These are phyloP conservation scores for Fallopia convolvulus DNA, from an alignment of 148 eudicot genomes.

Conservation along the genomic window DNA sequence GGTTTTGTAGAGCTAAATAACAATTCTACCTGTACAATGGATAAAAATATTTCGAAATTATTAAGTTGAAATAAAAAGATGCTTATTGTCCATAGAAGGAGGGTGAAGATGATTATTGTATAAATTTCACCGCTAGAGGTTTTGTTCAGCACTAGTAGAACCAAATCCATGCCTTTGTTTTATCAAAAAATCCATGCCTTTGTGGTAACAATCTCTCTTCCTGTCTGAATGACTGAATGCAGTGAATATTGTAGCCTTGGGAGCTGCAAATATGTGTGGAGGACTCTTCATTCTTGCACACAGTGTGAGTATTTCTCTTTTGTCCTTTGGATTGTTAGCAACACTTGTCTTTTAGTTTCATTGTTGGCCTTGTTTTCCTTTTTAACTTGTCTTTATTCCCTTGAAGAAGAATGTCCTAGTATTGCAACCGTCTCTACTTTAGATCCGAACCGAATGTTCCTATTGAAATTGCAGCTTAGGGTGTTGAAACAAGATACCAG, in stretches of 20 bases:
- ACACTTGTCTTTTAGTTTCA: neutral
- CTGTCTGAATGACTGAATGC: slow-evolving; percentile 23
- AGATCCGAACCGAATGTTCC: neutral
- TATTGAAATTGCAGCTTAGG: slow-evolving; percentile 39
- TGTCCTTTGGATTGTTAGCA: neutral
- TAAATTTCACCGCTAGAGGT: too few species aligned
- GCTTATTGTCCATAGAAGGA: neutral
- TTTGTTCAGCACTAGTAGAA: neutral
- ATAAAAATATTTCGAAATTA: neutral
- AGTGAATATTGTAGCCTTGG: slow-evolving; percentile 76
- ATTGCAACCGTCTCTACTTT: too few species aligned
- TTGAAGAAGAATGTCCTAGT: too few species aligned
- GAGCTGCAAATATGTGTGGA: slow-evolving; percentile 72
- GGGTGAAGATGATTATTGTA: neutral
- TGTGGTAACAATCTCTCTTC: neutral
- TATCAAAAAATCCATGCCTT: neutral
- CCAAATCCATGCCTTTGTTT: neutral
- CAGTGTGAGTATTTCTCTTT: slow-evolving; percentile 44
- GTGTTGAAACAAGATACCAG: slow-evolving; percentile 26
- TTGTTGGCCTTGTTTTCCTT: too few species aligned
- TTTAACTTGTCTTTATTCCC: too few species aligned
- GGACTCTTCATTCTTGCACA: slow-evolving; percentile 67
- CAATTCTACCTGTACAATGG: too few species aligned
- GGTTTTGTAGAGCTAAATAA: too few species aligned
- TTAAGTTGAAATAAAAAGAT: neutral